These are phyloP conservation scores for Musa troglodytarum DNA, from an alignment of 176 grass and related monocot species.

Conservation along the genomic window DNA sequence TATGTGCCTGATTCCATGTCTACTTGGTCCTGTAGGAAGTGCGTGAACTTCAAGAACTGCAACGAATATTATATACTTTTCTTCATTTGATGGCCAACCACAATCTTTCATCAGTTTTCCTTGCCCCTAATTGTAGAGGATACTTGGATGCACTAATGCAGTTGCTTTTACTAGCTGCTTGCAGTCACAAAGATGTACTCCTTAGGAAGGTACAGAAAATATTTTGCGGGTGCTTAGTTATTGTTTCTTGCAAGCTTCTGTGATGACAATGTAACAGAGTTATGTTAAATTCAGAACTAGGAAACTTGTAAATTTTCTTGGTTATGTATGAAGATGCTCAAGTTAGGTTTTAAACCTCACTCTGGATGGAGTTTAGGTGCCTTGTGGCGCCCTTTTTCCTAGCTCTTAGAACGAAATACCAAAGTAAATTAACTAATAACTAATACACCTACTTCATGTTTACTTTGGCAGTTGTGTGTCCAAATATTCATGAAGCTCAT, in stretches of 20 bases:
- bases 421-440: neutral
- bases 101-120: constrained; percentile 72
- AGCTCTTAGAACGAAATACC: too few relatives aligned
- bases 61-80: constrained; percentile 72
- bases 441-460: constrained; percentile 18
- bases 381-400: too few relatives aligned
- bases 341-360: too few relatives aligned
- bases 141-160: constrained; percentile 76
- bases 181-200: constrained; percentile 79
- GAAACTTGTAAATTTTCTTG: too few relatives aligned
- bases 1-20: constrained; percentile 8
- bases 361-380: too few relatives aligned
- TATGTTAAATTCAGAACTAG: neutral
- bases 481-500: constrained; percentile 91
- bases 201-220: constrained; percentile 57
- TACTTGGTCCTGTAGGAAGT: constrained; percentile 59
- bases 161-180: constrained; percentile 69
- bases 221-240: neutral
- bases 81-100: constrained; percentile 72
- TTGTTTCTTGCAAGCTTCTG: constrained; percentile 3
- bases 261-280: neutral
- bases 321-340: too few relatives aligned
- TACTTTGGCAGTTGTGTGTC: constrained; percentile 60
- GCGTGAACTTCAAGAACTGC: constrained; percentile 88
- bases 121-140: constrained; percentile 55